A percentile compares a stretch with the other conserved stretches of the same genome.
Conservation (phyloP, 495 filamentous ascomycete genomes). For the Penicillium nucicola region DNA sequence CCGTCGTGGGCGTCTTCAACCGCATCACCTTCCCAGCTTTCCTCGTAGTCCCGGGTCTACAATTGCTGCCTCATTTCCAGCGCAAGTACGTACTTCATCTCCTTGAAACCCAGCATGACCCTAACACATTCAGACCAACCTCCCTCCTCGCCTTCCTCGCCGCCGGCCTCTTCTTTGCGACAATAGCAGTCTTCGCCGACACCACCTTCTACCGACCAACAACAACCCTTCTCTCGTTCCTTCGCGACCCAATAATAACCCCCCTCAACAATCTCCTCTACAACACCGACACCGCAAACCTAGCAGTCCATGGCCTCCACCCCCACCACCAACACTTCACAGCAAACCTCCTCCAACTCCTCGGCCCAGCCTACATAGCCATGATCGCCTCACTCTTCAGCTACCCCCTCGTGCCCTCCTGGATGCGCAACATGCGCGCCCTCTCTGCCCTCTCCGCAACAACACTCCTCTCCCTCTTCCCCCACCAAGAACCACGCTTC, state of each 20-base stretch:
- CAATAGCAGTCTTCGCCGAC: conserved; percentile 73
- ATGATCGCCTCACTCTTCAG: conserved; percentile 56
- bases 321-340: conserved; percentile 87
- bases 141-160: conserved; percentile 60
- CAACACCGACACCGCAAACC: conserved; percentile 71
- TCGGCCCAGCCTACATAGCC: conserved; percentile 79
- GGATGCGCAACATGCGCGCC: conserved; percentile 48
- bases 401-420: conserved; percentile 42
- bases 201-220: conserved; percentile 73
- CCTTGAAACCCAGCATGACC: conserved; percentile 7
- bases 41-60: conserved; percentile 72
- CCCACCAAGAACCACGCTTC: conserved; percentile 95
- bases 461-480: conserved; percentile 74
- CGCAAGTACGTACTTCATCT: conserved; percentile 57
- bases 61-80: conserved; percentile 78
- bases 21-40: conserved; percentile 96
- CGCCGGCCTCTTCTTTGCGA: conserved; percentile 59
- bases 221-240: conserved; percentile 48
- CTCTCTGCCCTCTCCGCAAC: conserved; percentile 81
- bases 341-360: conserved; percentile 80
- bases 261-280: conserved; percentile 90
- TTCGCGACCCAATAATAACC: conserved; percentile 70
- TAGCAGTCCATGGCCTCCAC: conserved; percentile 87
- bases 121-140: conserved; percentile 52
- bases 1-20: conserved; percentile 87